A percentile compares a stretch with the other conserved stretches of the same genome.
These are phyloP conservation scores for Endotrypanum monterogeii DNA, from an alignment of 208 protist genomes.

Conservation along the genomic window DNA sequence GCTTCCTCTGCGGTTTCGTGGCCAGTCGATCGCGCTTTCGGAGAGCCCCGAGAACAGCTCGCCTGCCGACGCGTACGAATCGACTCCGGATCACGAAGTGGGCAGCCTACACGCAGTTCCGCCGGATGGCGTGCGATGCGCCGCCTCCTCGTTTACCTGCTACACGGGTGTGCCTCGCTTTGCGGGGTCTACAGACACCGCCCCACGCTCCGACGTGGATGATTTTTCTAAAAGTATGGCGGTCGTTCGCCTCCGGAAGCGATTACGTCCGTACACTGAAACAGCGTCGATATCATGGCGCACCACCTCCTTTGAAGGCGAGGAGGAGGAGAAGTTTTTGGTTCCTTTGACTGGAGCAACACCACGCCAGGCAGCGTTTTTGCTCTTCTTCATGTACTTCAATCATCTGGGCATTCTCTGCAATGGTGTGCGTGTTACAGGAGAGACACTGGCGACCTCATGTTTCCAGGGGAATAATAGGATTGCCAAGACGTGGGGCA, in stretches of 20 bases:
- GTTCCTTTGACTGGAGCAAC: background rate
- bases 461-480: background rate
- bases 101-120: slow-evolving; percentile 1
- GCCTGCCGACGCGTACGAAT: background rate
- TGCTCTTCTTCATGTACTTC: slow-evolving; percentile 30
- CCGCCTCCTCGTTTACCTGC: slow-evolving; percentile 32
- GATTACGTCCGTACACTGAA: slow-evolving; percentile 10
- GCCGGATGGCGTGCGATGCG: slow-evolving; percentile 6
- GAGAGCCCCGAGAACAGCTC: background rate
- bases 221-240: background rate
- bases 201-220: background rate
- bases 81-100: slow-evolving; percentile 1
- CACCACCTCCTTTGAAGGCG: background rate
- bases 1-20: slow-evolving; percentile 42
- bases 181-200: background rate
- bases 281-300: background rate
- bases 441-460: slow-evolving; percentile 9
- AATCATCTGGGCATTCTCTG: slow-evolving; percentile 26
- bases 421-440: slow-evolving; percentile 23
- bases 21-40: slow-evolving; percentile 7
- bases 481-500: slow-evolving; percentile 7
- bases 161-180: slow-evolving; percentile 27
- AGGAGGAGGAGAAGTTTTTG: slow-evolving; percentile 13
- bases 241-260: slow-evolving; percentile 15
- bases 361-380: slow-evolving; percentile 20